Evolutionary conservation across 1,139 yeast species (phyloP), one percentile per base, ranked within the genome.

Genomic region (Zygoascus meyerae): DNA sequence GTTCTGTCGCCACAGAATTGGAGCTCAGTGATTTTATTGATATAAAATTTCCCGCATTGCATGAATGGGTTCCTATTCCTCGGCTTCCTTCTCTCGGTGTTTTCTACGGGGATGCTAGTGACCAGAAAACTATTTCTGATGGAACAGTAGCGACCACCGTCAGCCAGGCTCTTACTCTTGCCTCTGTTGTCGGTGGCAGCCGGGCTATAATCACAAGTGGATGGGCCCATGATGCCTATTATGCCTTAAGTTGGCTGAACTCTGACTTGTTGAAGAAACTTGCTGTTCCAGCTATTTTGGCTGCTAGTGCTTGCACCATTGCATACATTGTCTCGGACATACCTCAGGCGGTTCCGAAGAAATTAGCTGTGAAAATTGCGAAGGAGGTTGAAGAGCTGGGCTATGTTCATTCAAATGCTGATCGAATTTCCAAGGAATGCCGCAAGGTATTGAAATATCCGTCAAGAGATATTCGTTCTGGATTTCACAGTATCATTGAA

Each of bases 311-410:
- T 1, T 71, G 81, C 28, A 77, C 89, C 0, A 68, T 79, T 0
- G 81, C 81, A 37, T 87, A 86, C 58, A 64, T 89, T 51, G 68
- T 87, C 10, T 72, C 73, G 48, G 98, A 92, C 63, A 79, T 94
- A 14, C 97, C 97, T 2, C 78, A 84, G 56, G 95, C 97, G 0
- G 78, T 86, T 58, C 95, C 96, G 18, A 73, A 89, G 56, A 89
- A 89, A 49, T 75, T 89, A 51, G 87, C 95, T 0, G 72, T 74
- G 46, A 87, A 85, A 64, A 77, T 90, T 54, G 77, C 76, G 52
- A 62, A 61, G 7, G 85, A 83, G 57, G 71, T 92, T 33, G 69
- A 72, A 33, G 78, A 75, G 16, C 66, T 81, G 58, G 96, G 89
- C 51, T 92, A 87, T 58, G 80, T 85, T 9, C 94, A 85, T 57